Base-by-base conservation (phyloP, 352 stramenopile species). In the Pythium vanterpoolii region DNA sequence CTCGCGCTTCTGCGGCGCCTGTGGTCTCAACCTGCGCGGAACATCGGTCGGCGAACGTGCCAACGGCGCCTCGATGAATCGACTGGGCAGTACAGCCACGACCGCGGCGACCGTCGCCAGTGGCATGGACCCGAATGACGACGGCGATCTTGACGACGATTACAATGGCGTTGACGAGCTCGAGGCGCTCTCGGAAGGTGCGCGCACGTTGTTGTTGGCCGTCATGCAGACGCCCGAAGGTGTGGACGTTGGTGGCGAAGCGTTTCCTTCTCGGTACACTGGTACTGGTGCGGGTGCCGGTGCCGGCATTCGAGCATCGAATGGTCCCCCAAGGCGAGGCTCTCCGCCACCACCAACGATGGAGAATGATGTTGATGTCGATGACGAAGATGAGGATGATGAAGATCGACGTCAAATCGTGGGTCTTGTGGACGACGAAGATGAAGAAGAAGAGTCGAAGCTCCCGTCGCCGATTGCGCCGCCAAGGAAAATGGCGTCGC, bases 171-270 rank as follows among this genome's bases (percentile, higher is more conserved):
- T 96, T 66, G 84, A 96, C 50, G 86, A 96, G 60, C 69, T 96
- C 43, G 84, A 96, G 66, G 86, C 86, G 18, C 62, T 96, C 4
- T 96, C 86, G 3, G 86, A 96, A 56, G 86, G 86, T 30, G 86
- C 86, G 10, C 82, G 84, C 21, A 96, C 86, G 39, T 65, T 96
- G 40, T 45, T 96, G 38, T 68, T 96, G 49, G 86, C 86, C 30
- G 84, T 96, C 5, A 96, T 96, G 86, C 84, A 94, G 53, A 96
- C 84, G 2, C 86, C 86, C 4, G 84, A 94, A 26, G 83, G 84
- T 21, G 69, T 94, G 38, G 84, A 96, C 38, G 68, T 93, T 55
- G 77, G 77, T 28, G 77, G 71, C n/a, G 79, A 90, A 10, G 77
- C 72, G n/a, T 90, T 79, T 39, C 70, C 77, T 30, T 69, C 66